Evolutionary conservation across 2,329 filamentous ascomycete genomes (phyloP), one percentile per base, ranked within the genome.

Genomic region (Colletotrichum sp.): DNA sequence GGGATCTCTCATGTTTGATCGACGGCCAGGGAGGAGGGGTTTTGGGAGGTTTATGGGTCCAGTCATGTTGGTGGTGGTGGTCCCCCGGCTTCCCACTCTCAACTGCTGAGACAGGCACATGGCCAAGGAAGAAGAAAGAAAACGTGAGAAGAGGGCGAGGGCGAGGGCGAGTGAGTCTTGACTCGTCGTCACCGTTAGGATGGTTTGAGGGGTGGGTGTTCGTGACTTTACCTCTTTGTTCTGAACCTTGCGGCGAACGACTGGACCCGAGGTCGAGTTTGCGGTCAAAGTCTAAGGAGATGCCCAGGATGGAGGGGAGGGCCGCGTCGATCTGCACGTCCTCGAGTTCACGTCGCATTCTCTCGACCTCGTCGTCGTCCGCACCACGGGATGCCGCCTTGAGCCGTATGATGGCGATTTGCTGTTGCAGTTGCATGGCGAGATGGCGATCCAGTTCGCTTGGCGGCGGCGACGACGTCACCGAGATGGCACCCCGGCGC

Each of bases 401-500:
- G 62, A 69, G 30, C 8, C 58, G 63, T 28, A 73, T 38, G 56
- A 72, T 34, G 56, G 69, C 63, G 28, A 73, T 69, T 56, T 75
- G 73, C 63, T 73, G 73, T 48, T 73, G 63, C 21, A 75, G 73
- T 30, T 73, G 73, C 69, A 56, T 48, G 24, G 69, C 70, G 16
- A 75, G 69, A 14, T 69, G 63, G 12, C 58, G 69, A 62, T 75
- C 73, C 69, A 64, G 3, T 34, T 73, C 69, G 55, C 56, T 59
- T 14, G 58, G 55, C 28, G 73, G 24, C 28, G 73, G 21, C 9
- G 73, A 28, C 5, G 73, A 58, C 9, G 58, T 75, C 34, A 73
- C 69, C 21, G 69, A 75, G 26, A 75, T 73, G 56, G 73, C 73
- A 55, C 70, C 70, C 21, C 73, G 73, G 32, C 73, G 73, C 28